phyloP scores from a whole-genome alignment of 345 rosid genomes.

The Ailanthus altissimus region DNA sequence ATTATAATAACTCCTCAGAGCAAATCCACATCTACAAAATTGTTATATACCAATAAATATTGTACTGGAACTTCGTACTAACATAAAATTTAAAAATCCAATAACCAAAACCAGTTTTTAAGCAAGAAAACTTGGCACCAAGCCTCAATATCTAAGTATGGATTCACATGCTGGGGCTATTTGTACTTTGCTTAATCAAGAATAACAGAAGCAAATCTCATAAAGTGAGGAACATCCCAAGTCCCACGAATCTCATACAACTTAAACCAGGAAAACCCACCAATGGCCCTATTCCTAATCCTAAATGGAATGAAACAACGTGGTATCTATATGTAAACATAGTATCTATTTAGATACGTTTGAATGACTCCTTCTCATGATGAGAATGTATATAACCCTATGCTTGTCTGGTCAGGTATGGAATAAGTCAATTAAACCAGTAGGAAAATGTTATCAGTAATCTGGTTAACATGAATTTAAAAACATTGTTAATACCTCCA shows the following conservation, averaged over 20 bases:
- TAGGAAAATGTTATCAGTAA: neutral
- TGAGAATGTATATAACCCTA: too few species aligned
- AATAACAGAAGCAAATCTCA: neutral
- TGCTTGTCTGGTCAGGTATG: too few species aligned
- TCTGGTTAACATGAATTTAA: constrained; percentile 1
- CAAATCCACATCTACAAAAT: neutral
- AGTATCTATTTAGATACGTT: too few species aligned
- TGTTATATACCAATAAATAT: neutral
- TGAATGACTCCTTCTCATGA: too few species aligned
- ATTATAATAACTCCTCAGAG: neutral
- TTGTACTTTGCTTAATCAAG: neutral
- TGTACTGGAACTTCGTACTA: neutral
- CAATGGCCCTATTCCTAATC: neutral
- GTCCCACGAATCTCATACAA: neutral
- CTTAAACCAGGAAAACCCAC: neutral
- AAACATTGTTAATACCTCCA: neutral
- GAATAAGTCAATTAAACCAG: neutral
- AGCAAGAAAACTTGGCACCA: neutral
- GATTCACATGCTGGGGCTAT: neutral
- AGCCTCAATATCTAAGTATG: neutral
- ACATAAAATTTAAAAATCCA: neutral
- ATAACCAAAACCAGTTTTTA: neutral
- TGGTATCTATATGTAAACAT: too few species aligned
- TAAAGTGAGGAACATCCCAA: neutral
- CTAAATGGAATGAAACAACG: too few species aligned